A percentile compares a stretch with the other conserved stretches of the same genome.
Conservation (phyloP, 805 yeast genomes). For the Phaffomyces antillensis region DNA sequence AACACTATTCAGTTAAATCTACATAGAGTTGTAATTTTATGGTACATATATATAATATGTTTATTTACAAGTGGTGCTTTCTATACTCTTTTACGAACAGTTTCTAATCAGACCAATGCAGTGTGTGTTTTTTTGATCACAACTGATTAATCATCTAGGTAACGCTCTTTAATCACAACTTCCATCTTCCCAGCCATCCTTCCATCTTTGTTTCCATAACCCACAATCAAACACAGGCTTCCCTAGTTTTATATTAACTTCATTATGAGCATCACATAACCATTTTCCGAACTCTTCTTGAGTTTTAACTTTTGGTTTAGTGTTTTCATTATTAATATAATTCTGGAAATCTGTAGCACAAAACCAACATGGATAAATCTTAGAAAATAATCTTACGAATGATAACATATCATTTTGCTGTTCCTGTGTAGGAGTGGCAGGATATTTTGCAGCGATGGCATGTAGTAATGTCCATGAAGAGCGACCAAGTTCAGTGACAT, state of each 20-base stretch:
- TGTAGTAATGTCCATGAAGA: conserved; percentile 93
- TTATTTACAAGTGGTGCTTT: not conserved
- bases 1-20: too few species aligned
- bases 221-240: conserved; percentile 82
- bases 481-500: conserved; percentile 70
- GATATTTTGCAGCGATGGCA: conserved; percentile 84
- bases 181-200: conserved; percentile 78
- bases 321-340: conserved; percentile 38
- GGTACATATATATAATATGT: not conserved
- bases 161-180: conserved; percentile 31
- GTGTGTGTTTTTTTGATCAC: not conserved
- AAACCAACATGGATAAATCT: conserved; percentile 87
- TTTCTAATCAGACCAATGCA: not conserved
- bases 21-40: not conserved
- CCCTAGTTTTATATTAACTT: conserved; percentile 80
- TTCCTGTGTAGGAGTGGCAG: conserved; percentile 51
- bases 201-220: conserved; percentile 92
- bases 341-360: conserved; percentile 80
- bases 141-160: too few species aligned
- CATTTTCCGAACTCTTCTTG: conserved; percentile 82
- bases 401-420: conserved; percentile 68
- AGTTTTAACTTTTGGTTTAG: conserved; percentile 48
- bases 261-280: conserved; percentile 94
- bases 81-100: not conserved
- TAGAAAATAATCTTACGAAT: conserved; percentile 65